phyloP scores from a whole-genome alignment of 371 early-diverging fungal species.

The Actinomortierella ambigua region DNA sequence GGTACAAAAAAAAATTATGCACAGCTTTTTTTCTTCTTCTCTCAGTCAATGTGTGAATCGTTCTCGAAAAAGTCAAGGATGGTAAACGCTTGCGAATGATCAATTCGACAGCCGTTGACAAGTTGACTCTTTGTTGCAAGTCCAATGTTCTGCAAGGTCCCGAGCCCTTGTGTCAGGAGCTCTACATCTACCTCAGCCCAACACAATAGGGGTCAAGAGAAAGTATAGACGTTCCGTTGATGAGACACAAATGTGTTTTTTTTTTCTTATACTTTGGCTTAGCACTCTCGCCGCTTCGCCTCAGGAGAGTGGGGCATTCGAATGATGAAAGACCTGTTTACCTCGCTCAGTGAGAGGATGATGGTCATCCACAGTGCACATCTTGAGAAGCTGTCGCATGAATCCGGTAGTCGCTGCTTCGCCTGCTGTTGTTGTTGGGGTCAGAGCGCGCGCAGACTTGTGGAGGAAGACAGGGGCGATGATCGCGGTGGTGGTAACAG shows the following conservation, averaged over 20 bases:
- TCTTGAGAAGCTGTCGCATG: not conserved
- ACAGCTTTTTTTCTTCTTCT: not conserved
- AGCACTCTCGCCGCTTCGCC: not conserved
- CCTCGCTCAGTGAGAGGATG: too few species aligned
- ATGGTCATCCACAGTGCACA: too few species aligned
- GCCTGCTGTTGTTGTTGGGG: not conserved
- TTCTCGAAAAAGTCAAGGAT: conserved; percentile 25
- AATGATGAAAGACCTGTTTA: too few species aligned
- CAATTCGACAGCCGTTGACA: conserved; percentile 6
- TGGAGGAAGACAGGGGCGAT: not conserved
- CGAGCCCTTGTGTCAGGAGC: conserved; percentile 3
- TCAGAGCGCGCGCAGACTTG: not conserved
- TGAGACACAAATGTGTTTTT: not conserved
- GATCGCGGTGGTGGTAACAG: not conserved
- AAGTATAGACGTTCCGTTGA: not conserved
- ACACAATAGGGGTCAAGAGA: not conserved
- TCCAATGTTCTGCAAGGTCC: conserved; percentile 17
- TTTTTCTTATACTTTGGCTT: too few species aligned
- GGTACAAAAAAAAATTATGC: too few species aligned
- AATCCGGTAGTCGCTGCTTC: not conserved
- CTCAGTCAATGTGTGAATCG: conserved; percentile 12
- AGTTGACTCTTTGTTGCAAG: conserved; percentile 13
- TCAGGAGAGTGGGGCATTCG: too few species aligned
- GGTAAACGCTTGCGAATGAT: not conserved
- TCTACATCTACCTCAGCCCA: conserved; percentile 12